Conservation (phyloP, 1,284 basidiomycete species). For the Puccinia polysora region DNA sequence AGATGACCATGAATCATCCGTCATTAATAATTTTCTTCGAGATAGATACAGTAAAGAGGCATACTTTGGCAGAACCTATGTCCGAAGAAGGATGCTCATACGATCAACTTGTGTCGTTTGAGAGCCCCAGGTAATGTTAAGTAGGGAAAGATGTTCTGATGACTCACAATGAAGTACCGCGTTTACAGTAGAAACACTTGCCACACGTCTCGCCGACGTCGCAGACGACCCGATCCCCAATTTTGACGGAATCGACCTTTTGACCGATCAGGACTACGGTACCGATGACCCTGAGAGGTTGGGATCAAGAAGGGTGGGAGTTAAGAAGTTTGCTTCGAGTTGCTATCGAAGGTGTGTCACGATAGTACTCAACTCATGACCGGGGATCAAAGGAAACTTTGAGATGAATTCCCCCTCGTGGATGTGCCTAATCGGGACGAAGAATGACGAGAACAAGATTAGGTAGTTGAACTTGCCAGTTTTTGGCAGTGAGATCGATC, state of each 20-base stretch:
- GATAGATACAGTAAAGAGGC: not conserved
- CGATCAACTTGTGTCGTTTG: too few relatives aligned
- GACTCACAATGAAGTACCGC: slow-evolving; percentile 57
- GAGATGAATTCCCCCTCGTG: slow-evolving; percentile 73
- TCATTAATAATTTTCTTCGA: not conserved
- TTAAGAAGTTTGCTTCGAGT: not conserved
- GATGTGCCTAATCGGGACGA: slow-evolving; percentile 59
- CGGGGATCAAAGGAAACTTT: slow-evolving; percentile 69
- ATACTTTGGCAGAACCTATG: slow-evolving; percentile 39
- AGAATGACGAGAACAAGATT: not conserved
- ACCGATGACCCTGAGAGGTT: slow-evolving; percentile 59
- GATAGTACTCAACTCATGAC: slow-evolving; percentile 60
- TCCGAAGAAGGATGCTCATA: too few relatives aligned
- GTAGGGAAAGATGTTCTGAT: not conserved
- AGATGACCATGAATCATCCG: slow-evolving; percentile 50
- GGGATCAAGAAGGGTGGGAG: not conserved
- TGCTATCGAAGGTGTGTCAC: too few relatives aligned
- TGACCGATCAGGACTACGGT: slow-evolving; percentile 65
- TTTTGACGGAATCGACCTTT: slow-evolving; percentile 64
- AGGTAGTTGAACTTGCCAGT: not conserved
- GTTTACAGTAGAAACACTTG: slow-evolving; percentile 74
- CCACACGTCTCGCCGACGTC: slow-evolving; percentile 63
- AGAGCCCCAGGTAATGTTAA: too few relatives aligned
- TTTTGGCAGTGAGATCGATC: too few relatives aligned
- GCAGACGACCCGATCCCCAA: slow-evolving; percentile 74